A percentile compares a stretch with the other conserved stretches of the same genome.
These are phyloP conservation scores for Inga laurina DNA, from an alignment of 306 rosid genomes.

Conservation along the genomic window DNA sequence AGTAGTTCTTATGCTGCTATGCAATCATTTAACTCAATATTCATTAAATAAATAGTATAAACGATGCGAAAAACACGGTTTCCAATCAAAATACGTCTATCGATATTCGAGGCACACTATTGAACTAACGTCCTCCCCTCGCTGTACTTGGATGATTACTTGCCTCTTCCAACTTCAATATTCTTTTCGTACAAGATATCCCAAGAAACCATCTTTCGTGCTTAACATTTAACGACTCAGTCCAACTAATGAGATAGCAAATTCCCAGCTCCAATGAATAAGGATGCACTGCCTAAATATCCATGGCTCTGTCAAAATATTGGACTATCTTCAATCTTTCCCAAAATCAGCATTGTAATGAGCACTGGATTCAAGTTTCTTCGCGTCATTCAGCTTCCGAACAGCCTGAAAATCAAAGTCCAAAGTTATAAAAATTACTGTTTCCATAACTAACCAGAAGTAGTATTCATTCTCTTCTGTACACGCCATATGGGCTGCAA, in stretches of 20 bases:
- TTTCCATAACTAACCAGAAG: background rate
- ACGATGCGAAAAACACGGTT: constrained; percentile 4
- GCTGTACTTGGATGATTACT: constrained; percentile 1
- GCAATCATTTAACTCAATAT: constrained; percentile 2
- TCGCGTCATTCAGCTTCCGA: constrained; percentile 87
- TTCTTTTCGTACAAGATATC: constrained; percentile 23
- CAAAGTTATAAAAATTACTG: background rate
- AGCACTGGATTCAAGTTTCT: constrained; percentile 91
- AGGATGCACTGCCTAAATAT: constrained; percentile 49
- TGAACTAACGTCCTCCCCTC: constrained; percentile 27
- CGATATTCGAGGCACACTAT: constrained; percentile 19
- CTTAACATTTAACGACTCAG: constrained; percentile 17
- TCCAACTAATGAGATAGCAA: constrained; percentile 20
- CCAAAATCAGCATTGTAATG: constrained; percentile 89
- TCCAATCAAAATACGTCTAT: background rate
- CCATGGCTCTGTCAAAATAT: constrained; percentile 41
- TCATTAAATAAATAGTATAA: background rate
- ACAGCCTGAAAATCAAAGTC: constrained; percentile 68
- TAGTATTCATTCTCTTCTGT: background rate
- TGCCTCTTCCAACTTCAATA: constrained; percentile 19
- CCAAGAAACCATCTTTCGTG: constrained; percentile 17
- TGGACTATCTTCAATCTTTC: constrained; percentile 48
- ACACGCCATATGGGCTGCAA: background rate
- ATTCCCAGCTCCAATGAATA: constrained; percentile 11
- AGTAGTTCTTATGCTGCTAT: background rate